Base-by-base conservation (phyloP, 495 filamentous ascomycete genomes). In the Lineolata rhizophorae region DNA sequence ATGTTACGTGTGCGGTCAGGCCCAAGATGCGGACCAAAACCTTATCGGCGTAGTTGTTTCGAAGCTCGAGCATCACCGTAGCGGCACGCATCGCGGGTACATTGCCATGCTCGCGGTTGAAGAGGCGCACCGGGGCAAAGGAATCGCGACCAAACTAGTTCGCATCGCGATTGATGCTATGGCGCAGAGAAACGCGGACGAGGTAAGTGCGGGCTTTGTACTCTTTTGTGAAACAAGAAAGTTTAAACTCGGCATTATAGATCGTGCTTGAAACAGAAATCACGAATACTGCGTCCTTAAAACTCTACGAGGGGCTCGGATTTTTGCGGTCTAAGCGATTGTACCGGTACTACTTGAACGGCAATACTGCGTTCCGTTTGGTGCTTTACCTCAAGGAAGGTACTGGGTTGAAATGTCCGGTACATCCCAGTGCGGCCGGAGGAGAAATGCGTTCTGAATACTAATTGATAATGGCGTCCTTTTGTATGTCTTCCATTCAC, bases 51-150 rank as follows among this genome's bases (percentile, higher is more conserved):
- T 95, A 18, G 76, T 99, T n/a, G 72, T 99, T 34, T 90, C 72
- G 41, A 99, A 99, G 48, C 70, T 99, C 17, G 90, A 99, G 52
- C 67, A 67, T 10, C 90, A 95, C 53, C 63, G 69, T 13, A 66
- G 71, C 1, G 73, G 82, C 8, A 81, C 80, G 0, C 50, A 83
- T 37, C 71, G 90, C 32, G 90, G 90, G 33, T 99, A 99, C 56
- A 94, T 99, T 40, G 90, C 90, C 48, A 99, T 99, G 90, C 63
- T 99, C 30, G 90, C 85, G 17, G 80, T 90, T 17, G 64, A 69
- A 31, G 65, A 80, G 32, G 58, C 70, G 15, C 73, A 77, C 47
- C 68, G 90, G 3, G 80, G 82, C 1, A 64, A 68, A 28, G 81
- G 87, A n/a, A 85, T 99, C 33, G 87, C 85, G 11, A 93, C 85